A percentile compares a stretch with the other conserved stretches of the same genome.
These are phyloP conservation scores for Neofusicoccum umdonicola DNA, from an alignment of 2,329 filamentous ascomycete species.

Conservation along the genomic window DNA sequence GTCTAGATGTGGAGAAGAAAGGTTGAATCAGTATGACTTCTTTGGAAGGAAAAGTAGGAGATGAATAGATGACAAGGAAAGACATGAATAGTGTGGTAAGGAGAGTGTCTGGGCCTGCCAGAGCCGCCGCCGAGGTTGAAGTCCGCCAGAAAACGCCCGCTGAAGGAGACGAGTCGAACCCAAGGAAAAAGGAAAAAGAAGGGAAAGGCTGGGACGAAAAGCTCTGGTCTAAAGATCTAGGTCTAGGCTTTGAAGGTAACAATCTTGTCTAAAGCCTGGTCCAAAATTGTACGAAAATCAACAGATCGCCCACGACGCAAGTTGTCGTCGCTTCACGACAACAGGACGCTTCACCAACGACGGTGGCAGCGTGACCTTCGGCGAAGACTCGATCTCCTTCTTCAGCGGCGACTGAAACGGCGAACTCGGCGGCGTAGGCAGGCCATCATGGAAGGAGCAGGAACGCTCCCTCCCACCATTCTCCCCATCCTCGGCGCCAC, in stretches of 20 bases:
- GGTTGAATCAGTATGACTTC: not conserved
- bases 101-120: not conserved
- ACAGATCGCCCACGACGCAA: too few relatives aligned
- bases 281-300: not conserved
- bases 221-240: constrained; percentile 1
- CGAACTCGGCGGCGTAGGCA: constrained; percentile 16
- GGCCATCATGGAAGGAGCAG: constrained; percentile 11
- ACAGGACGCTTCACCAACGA: not conserved
- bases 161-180: not conserved
- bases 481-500: not conserved
- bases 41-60: not conserved
- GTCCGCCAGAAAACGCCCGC: not conserved
- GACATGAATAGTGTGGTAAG: not conserved
- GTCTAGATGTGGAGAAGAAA: constrained; percentile 54
- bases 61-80: not conserved
- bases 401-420: constrained; percentile 8
- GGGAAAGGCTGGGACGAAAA: not conserved
- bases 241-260: not conserved
- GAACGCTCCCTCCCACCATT: not conserved
- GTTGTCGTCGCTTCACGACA: not conserved
- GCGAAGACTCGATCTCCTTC: constrained; percentile 5
- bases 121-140: not conserved
- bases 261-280: not conserved
- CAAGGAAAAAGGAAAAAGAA: not conserved
- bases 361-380: not conserved